These are phyloP conservation scores for Triangularia verruculosa DNA, from an alignment of 2,329 filamentous ascomycete genomes.

Conservation along the genomic window DNA sequence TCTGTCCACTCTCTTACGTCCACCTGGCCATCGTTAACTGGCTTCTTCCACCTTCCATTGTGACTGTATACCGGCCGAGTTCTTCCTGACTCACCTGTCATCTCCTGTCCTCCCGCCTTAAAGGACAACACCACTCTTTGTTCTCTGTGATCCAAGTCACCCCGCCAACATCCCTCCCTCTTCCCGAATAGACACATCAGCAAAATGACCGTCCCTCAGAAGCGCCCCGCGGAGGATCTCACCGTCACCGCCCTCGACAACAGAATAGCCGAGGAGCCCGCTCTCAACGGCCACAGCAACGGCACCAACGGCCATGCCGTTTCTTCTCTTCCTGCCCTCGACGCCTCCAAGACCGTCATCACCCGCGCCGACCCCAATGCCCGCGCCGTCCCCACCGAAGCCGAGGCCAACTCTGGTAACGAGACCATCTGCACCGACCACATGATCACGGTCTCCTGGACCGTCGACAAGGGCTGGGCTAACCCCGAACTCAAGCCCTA, in stretches of 20 bases:
- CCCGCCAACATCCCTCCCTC: neutral
- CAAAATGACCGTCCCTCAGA: slow-evolving; percentile 18
- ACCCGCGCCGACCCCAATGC: slow-evolving; percentile 47
- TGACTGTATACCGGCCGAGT: neutral
- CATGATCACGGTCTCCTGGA: slow-evolving; percentile 78
- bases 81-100: neutral
- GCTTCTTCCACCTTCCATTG: slow-evolving; percentile 5
- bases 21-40: neutral
- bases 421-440: slow-evolving; percentile 74
- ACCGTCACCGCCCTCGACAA: slow-evolving; percentile 33
- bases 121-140: neutral
- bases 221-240: slow-evolving; percentile 24
- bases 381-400: slow-evolving; percentile 52
- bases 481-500: slow-evolving; percentile 73
- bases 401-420: slow-evolving; percentile 43
- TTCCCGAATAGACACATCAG: neutral
- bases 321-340: slow-evolving; percentile 41
- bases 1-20: neutral
- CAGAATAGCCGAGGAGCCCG: slow-evolving; percentile 40
- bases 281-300: slow-evolving; percentile 25
- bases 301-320: slow-evolving; percentile 32
- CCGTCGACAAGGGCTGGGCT: slow-evolving; percentile 63
- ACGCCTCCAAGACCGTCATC: slow-evolving; percentile 60
- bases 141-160: slow-evolving; percentile 1
- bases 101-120: neutral